Percentiles rank a stretch among this genome's conserved stretches.
phyloP scores from a whole-genome alignment of 371 early-diverging fungal species.

The Batrachochytrium dendrobatidis region DNA sequence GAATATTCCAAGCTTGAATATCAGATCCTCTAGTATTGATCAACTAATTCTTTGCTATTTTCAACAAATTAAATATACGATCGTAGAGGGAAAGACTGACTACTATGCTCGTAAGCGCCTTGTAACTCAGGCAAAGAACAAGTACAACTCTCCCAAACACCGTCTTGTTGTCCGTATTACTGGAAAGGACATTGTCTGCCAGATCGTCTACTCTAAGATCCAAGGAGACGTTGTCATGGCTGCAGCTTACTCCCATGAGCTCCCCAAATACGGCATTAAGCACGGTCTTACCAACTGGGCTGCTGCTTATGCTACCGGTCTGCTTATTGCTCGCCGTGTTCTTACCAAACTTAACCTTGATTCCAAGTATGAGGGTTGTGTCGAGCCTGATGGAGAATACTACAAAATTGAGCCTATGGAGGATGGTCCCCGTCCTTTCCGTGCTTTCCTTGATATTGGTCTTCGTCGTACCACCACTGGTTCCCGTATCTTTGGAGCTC shows the following conservation, averaged over 20 bases:
- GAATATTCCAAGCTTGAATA: neutral
- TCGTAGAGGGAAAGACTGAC: constrained; percentile 99
- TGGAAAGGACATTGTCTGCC: constrained; percentile 96
- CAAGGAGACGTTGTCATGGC: constrained; percentile 97
- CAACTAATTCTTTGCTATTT: neutral
- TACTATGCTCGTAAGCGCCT: constrained; percentile 99
- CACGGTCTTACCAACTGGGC: constrained; percentile 99
- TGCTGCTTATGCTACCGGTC: constrained; percentile 99
- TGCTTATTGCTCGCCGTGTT: constrained; percentile 95
- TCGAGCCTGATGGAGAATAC: constrained; percentile 89
- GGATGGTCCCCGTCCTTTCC: constrained; percentile 97
- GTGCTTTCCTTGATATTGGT: constrained; percentile 99
- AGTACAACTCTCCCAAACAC: constrained; percentile 99
- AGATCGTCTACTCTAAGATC: constrained; percentile 97
- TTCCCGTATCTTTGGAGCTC: constrained; percentile 97
- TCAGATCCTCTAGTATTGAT: too few species aligned
- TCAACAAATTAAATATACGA: neutral
- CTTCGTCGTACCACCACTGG: constrained; percentile 98
- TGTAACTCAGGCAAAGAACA: constrained; percentile 99
- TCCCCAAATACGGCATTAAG: constrained; percentile 96
- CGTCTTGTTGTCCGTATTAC: constrained; percentile 99
- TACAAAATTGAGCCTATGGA: constrained; percentile 81
- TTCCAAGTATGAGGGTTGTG: constrained; percentile 92
- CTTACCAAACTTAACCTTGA: constrained; percentile 93
- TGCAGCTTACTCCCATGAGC: constrained; percentile 98